Conservation (phyloP, 768 basidiomycete species). For the Lactarius quietus region DNA sequence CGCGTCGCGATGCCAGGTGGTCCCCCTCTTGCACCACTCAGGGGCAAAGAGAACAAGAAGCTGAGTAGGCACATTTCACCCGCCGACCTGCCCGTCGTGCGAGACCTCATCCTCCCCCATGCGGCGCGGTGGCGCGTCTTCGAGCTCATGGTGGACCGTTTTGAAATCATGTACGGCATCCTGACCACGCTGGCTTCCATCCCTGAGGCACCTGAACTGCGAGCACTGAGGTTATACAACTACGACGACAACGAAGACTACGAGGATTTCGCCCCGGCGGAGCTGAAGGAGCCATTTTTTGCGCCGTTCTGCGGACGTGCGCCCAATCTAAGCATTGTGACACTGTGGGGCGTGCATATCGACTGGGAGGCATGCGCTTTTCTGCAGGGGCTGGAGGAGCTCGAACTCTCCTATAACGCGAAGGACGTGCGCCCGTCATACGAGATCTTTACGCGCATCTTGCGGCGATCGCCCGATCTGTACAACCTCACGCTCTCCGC, state of each 20-base stretch:
- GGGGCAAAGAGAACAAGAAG: background rate
- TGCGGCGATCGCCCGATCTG: constrained; percentile 53
- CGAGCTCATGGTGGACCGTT: constrained; percentile 44
- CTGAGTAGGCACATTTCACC: constrained; percentile 16
- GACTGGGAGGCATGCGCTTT: constrained; percentile 53
- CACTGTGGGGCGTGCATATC: constrained; percentile 68
- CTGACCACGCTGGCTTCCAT: constrained; percentile 43
- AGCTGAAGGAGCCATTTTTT: constrained; percentile 39
- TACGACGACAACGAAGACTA: constrained; percentile 43
- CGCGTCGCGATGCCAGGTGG: constrained; percentile 22
- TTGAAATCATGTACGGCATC: constrained; percentile 45
- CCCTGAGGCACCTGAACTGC: constrained; percentile 50
- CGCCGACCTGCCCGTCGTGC: constrained; percentile 30
- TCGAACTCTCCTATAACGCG: constrained; percentile 62
- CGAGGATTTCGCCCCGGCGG: constrained; percentile 44
- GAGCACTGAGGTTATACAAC: constrained; percentile 52
- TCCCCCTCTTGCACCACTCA: constrained; percentile 13
- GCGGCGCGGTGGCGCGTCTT: constrained; percentile 52
- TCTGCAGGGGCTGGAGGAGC: constrained; percentile 43
- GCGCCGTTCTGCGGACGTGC: constrained; percentile 51
- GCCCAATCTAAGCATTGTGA: constrained; percentile 47
- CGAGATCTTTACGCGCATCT: constrained; percentile 47
- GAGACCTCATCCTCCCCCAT: constrained; percentile 47
- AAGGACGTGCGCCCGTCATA: constrained; percentile 62
- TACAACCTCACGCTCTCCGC: constrained; percentile 47